Base-by-base conservation (phyloP, 441 rosid genomes). In the Gossypium schwendimanii region DNA sequence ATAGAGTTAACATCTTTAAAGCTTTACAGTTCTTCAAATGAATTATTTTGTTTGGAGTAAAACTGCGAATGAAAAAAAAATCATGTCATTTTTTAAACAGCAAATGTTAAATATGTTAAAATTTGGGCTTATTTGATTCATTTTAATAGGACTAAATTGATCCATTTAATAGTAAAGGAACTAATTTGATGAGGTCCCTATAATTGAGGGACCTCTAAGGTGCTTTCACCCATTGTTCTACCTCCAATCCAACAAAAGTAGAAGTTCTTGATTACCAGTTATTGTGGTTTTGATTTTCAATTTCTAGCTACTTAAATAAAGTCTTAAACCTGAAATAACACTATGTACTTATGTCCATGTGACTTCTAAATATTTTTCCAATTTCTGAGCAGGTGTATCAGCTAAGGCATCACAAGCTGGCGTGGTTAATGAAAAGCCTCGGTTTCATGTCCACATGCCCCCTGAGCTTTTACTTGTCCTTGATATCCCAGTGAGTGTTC, bases 391-490 rank as follows among this genome's bases (percentile, higher is more conserved):
- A 87, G 91, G 81, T 80, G 50, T 74, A 70, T 68, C 76, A 70
- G 78, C 80, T 70, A 74, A 75, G 64, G 79, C 77, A 66, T 20
- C 82, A 55, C 70, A 79, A 69, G 81, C 60, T 75, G 83, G 80
- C 44, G 17, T 24, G 6, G 84, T 63, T 53, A 72, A 65, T 15
- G 80, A 69, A 72, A 92, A 85, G 83, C 88, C 83, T 10, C 83
- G 79, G 14, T 83, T 81, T 39, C 73, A 83, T 83, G 87, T 79
- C 60, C 87, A 84, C 77, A 82, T 95, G 82, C 99, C 99, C 39
- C 97, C 99, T 0, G 99, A 93, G 85, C 98, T 95, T 74, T 75
- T 95, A 76, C 76, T 88, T 54, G 82, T 69, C 45, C 63, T 90
- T 52, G 90, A 86, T 70, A 66, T 90, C 57, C 86, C 87, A 2